Conservation (phyloP, 2,329 filamentous ascomycete species). For the Verticillium zaregamsianum region DNA sequence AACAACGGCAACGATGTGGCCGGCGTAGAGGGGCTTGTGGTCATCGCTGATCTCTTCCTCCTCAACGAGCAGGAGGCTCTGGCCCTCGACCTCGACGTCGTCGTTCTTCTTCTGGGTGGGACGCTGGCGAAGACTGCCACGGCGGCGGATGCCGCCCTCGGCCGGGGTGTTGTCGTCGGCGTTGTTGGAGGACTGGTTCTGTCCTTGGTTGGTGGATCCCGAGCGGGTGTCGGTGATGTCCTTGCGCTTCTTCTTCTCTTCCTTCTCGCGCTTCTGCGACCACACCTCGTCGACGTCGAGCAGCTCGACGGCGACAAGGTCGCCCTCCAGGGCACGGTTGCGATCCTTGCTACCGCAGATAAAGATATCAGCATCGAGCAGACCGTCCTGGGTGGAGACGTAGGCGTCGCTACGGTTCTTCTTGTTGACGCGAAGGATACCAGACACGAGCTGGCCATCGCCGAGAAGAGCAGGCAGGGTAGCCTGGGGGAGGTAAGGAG, state of each 20-base stretch:
- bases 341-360: conserved; percentile 99
- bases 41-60: conserved; percentile 99
- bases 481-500: conserved; percentile 93
- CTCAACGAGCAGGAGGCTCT: conserved; percentile 92
- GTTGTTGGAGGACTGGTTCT: conserved; percentile 58
- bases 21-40: conserved; percentile 94
- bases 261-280: conserved; percentile 98
- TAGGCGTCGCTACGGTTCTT: conserved; percentile 99
- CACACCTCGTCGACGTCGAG: conserved; percentile 98
- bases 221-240: conserved; percentile 90
- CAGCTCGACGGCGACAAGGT: conserved; percentile 91
- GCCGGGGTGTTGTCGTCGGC: conserved; percentile 58
- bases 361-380: conserved; percentile 95
- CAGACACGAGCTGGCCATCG: conserved; percentile 91
- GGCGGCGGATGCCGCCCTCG: conserved; percentile 84
- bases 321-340: conserved; percentile 93
- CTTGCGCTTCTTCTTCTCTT: conserved; percentile 99
- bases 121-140: conserved; percentile 91
- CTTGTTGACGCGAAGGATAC: conserved; percentile 97
- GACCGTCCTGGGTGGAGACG: conserved; percentile 82
- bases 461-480: conserved; percentile 84
- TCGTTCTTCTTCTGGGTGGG: conserved; percentile 99
- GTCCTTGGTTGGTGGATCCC: conserved; percentile 65
- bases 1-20: conserved; percentile 94
- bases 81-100: conserved; percentile 96